A percentile compares a stretch with the other conserved stretches of the same genome.
Evolutionary conservation across 768 basidiomycete genomes (phyloP).

Genomic region (Rhizopogon salebrosus): DNA sequence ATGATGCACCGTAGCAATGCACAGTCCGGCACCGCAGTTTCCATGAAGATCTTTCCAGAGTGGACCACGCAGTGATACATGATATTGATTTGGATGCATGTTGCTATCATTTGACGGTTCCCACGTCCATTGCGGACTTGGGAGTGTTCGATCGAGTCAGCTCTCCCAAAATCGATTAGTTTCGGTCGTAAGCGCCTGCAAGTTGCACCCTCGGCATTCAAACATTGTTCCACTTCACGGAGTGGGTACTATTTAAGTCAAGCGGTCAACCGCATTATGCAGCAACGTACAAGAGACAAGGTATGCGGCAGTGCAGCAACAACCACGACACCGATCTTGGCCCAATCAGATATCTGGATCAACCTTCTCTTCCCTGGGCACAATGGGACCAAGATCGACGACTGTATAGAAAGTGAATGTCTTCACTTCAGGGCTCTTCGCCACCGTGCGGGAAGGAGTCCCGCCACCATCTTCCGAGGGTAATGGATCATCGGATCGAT

Average conservation of each 20-base stretch:
- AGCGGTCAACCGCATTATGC: background rate
- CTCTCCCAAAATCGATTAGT: background rate
- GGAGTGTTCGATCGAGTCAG: background rate
- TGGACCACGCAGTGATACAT: background rate
- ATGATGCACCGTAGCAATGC: too few species aligned
- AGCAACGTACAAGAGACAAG: background rate
- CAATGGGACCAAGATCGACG: conserved; percentile 71
- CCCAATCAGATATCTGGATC: conserved; percentile 16
- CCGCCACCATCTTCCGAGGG: conserved; percentile 57
- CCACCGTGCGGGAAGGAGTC: conserved; percentile 38
- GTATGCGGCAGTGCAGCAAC: background rate
- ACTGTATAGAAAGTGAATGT: conserved; percentile 88
- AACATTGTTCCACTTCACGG: background rate
- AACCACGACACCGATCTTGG: background rate
- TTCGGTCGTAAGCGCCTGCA: background rate
- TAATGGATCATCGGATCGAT: conserved; percentile 82
- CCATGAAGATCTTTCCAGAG: background rate
- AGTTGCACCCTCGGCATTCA: background rate
- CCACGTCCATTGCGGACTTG: background rate
- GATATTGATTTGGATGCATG: background rate
- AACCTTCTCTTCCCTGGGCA: conserved; percentile 49
- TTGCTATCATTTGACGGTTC: background rate
- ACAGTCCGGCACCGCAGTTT: background rate
- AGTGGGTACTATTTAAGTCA: too few species aligned
- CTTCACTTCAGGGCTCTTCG: conserved; percentile 66